phyloP scores from a whole-genome alignment of 345 rosid genomes.

The Aegle marmelos region DNA sequence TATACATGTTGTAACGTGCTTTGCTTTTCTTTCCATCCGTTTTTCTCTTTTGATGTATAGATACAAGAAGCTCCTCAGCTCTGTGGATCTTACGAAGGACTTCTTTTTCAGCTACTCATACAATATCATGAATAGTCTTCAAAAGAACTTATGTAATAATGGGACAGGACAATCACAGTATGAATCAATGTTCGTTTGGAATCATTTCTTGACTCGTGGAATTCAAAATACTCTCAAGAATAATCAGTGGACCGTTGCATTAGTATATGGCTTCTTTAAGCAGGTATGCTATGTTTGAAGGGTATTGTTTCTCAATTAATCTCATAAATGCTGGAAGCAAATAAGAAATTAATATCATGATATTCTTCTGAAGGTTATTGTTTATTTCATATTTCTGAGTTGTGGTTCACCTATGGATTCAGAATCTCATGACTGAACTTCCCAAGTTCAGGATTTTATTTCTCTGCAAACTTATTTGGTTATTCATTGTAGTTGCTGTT shows the following conservation, averaged over 20 bases:
- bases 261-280: constrained; percentile 91
- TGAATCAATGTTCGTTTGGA: constrained; percentile 95
- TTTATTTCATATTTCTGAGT: not conserved
- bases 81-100: constrained; percentile 92
- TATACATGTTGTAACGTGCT: constrained; percentile 29
- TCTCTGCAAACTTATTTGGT: not conserved
- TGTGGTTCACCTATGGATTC: not conserved
- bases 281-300: constrained; percentile 50
- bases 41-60: constrained; percentile 46
- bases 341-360: not conserved
- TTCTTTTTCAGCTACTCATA: constrained; percentile 98
- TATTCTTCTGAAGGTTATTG: not conserved
- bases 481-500: not conserved
- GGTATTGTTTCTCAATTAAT: not conserved
- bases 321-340: not conserved
- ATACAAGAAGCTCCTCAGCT: constrained; percentile 96
- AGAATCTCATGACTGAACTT: not conserved
- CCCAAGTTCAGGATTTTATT: not conserved
- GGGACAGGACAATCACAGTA: constrained; percentile 47
- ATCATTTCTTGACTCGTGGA: constrained; percentile 77
- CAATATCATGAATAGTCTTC: constrained; percentile 78
- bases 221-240: constrained; percentile 61
- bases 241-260: constrained; percentile 87
- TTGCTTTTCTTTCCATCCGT: constrained; percentile 22
- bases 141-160: constrained; percentile 55